Evolutionary conservation across 176 grass and related monocot species (phyloP), one percentile per base, ranked within the genome.

Genomic region (Carex littledalei): DNA sequence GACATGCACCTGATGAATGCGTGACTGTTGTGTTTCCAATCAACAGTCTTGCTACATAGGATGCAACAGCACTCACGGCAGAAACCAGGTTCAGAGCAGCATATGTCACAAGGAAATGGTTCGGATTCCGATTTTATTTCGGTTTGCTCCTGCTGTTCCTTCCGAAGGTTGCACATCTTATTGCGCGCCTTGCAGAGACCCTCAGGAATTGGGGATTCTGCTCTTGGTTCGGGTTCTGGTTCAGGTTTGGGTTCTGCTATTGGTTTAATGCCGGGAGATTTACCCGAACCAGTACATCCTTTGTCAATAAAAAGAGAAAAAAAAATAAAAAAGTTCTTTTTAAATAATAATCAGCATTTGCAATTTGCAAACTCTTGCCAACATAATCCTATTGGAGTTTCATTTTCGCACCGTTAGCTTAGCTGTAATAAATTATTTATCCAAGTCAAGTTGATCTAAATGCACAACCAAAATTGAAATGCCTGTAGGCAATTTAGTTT

Each of bases 51-150:
- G 66, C 67, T 56, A 82, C 96, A 99, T 63, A 99, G 85, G 78
- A 95, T 90, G 59, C 96, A 99, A 87, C 96, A 99, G 87, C 96
- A 99, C 82, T 92, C 87, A 71, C 85, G 89, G 47, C 96, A 99
- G 85, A 99, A 99, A 85, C 87, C 84, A 86, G 84, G 83, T 69
- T 86, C 83, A 66, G 60, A 74, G 66, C 93, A 99, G 87, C 93
- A 99, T 55, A 99, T 88, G 78, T 91, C 86, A 63, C 96, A 99
- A 78, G 89, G 85, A 71, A 85, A 85, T 63, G 83, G 53, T 79
- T 84, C 56, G 80, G 78, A 86, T 86, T 62, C 77, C 66, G 90
- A 72, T 84, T 77, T 79, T 86, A 84, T 89, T 75, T 81, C 87
- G n/a, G 91, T 63, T 43, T 49, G 81, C 21, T 24, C 20, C 21